These are phyloP conservation scores for Magnaporthiopsis poae DNA, from an alignment of 2,329 filamentous ascomycete genomes.

Conservation along the genomic window DNA sequence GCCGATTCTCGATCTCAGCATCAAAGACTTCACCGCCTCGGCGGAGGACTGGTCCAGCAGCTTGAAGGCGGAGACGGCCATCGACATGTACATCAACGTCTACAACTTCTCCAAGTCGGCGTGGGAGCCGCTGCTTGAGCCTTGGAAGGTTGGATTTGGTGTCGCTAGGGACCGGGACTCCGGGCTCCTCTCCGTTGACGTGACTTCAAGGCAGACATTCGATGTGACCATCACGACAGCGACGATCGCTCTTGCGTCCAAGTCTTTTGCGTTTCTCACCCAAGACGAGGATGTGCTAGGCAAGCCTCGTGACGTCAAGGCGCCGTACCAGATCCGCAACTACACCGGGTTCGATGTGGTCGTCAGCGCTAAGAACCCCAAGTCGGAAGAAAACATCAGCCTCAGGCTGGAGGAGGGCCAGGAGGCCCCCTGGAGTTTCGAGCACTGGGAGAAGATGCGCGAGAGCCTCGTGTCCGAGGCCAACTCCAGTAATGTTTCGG, in stretches of 20 bases:
- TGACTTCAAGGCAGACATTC: conserved; percentile 80
- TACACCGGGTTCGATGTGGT: conserved; percentile 88
- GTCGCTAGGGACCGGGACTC: conserved; percentile 68
- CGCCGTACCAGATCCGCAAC: conserved; percentile 87
- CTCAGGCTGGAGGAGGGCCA: conserved; percentile 77
- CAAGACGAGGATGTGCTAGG: conserved; percentile 84
- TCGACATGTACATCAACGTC: conserved; percentile 90
- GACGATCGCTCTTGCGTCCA: conserved; percentile 84
- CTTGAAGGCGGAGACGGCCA: conserved; percentile 76
- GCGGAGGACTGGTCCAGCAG: conserved; percentile 86
- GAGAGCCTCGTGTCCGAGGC: conserved; percentile 82
- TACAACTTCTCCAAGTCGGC: conserved; percentile 99
- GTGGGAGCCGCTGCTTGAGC: conserved; percentile 93
- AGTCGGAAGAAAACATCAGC: conserved; percentile 58
- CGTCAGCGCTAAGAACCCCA: conserved; percentile 65
- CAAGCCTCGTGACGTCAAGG: conserved; percentile 83
- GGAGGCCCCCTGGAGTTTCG: conserved; percentile 90
- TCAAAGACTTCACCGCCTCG: conserved; percentile 77
- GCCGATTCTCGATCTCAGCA: conserved; percentile 83
- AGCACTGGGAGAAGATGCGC: conserved; percentile 91
- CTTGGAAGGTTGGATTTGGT: conserved; percentile 89
- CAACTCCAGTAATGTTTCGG: conserved; percentile 62
- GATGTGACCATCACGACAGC: conserved; percentile 89
- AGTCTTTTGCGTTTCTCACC: conserved; percentile 82
- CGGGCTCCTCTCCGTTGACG: conserved; percentile 69